Conservation (phyloP, 345 rosid species). For the Trapa bicornis region DNA sequence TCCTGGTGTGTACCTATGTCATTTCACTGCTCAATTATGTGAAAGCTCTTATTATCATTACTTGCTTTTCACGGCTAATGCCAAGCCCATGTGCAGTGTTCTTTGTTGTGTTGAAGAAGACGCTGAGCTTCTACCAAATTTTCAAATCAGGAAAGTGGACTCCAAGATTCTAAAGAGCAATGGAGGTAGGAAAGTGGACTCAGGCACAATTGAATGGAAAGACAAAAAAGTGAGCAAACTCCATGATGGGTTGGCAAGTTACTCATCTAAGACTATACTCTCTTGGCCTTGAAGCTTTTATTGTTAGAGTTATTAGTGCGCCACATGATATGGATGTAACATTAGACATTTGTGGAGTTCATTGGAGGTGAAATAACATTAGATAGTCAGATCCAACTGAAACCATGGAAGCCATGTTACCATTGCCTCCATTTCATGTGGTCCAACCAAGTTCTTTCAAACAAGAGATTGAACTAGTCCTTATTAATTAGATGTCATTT, state of each 20-base stretch:
- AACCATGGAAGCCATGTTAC: constrained; percentile 70
- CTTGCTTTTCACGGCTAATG: neutral
- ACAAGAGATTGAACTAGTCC: neutral
- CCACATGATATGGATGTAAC: constrained; percentile 18
- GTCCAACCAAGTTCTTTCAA: neutral
- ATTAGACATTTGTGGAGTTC: too few relatives aligned
- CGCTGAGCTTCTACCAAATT: constrained; percentile 45
- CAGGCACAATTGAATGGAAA: too few relatives aligned
- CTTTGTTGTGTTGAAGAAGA: constrained; percentile 46
- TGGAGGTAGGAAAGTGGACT: neutral
- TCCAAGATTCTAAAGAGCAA: constrained; percentile 6
- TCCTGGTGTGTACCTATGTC: constrained; percentile 65
- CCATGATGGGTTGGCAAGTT: too few relatives aligned
- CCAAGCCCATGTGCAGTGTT: constrained; percentile 34
- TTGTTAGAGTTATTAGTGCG: too few relatives aligned
- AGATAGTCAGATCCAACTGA: constrained; percentile 59
- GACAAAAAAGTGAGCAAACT: too few relatives aligned
- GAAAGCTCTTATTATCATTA: neutral
- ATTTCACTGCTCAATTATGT: neutral
- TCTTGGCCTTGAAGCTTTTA: too few relatives aligned
- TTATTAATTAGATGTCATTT: too few relatives aligned
- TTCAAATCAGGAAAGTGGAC: constrained; percentile 63
- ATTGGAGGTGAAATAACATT: too few relatives aligned
- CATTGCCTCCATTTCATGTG: constrained; percentile 4
- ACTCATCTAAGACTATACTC: too few relatives aligned